A percentile compares a stretch with the other conserved stretches of the same genome.
These are phyloP conservation scores for Stentor coeruleus DNA, from an alignment of 73 alveolate species.

Conservation along the genomic window DNA sequence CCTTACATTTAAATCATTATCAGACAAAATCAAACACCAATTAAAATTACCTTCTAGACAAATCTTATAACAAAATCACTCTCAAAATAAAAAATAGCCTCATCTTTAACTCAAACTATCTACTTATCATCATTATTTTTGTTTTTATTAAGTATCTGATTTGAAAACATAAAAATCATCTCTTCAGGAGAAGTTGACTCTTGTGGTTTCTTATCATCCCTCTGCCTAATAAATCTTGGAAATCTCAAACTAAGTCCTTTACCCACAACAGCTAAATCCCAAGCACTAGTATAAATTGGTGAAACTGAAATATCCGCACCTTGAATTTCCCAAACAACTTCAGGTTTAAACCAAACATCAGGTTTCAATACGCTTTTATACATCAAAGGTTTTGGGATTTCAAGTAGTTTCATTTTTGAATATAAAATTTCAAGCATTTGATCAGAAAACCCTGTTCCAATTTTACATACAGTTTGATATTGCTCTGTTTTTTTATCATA, in stretches of 20 bases:
- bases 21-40: too few relatives aligned
- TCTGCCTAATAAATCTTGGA: slow-evolving; percentile 96
- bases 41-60: too few relatives aligned
- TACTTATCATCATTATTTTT: too few relatives aligned
- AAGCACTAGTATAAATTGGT: slow-evolving; percentile 93
- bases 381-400: slow-evolving; percentile 43
- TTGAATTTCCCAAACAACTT: slow-evolving; percentile 95
- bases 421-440: slow-evolving; percentile 3
- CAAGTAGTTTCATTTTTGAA: slow-evolving; percentile 49
- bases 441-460: slow-evolving; percentile 57
- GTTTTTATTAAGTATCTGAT: too few relatives aligned
- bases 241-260: slow-evolving; percentile 98
- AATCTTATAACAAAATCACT: too few relatives aligned
- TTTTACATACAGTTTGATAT: slow-evolving; percentile 90
- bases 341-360: slow-evolving; percentile 93
- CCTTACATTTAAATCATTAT: too few relatives aligned
- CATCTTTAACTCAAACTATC: too few relatives aligned
- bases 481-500: slow-evolving; percentile 94
- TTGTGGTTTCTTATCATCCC: slow-evolving; percentile 98
- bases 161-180: too few relatives aligned
- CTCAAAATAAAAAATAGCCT: too few relatives aligned
- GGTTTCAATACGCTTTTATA: slow-evolving; percentile 51
- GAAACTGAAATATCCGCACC: slow-evolving; percentile 97
- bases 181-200: too few relatives aligned
- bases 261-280: slow-evolving; percentile 80